Base-by-base conservation (phyloP, 495 filamentous ascomycete genomes). In the Penicillium antarcticum region DNA sequence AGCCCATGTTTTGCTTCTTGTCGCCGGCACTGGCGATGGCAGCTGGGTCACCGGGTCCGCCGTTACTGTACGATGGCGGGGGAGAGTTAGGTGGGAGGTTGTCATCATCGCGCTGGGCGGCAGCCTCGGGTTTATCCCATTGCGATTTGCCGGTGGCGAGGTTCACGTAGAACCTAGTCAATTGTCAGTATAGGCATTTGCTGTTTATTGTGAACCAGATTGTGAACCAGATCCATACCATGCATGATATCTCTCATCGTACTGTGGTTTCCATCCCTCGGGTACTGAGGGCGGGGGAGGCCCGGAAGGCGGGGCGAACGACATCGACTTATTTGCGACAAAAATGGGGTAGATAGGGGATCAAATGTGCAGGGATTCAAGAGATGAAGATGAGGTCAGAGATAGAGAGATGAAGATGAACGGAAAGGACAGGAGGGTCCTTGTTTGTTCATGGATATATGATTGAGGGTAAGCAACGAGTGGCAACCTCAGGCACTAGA, bases 251-350 rank as follows among this genome's bases (percentile, higher is more conserved):
- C 84, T 80, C 0, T 83, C 79, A 56, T 89, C 86, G 68, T 80
- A 95, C 38, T 88, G 81, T 8, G 84, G 85, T 60, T 87, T 85
- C 90, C 91, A 97, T 49, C 92, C 92, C 61, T 88, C 86, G 0
- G 92, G 94, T 1, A 96, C 86, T 53, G 82, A 82, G 18, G 91
- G 92, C 8, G 94, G 91, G 32, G 91, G 91, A 43, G 92, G 92
- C 5, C 89, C 89, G 1, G 81, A 60, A 16, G 89, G 89, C 50
- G 89, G 80, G 32, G 74, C 69, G 14, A 51, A 57, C 40, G 62
- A 90, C 46, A 42, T 49, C 32, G 51, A 24, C 4, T 16, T 40
- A 7, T 29, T 7, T 45, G 3, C 16, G 21, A 18, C n/a, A 50
- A n/a, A 26, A 32, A 24, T 43, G 17, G 32, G 14, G 36, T n/a